Conservation (phyloP, 2,329 filamentous ascomycete species). For the Sclerotinia borealis region DNA sequence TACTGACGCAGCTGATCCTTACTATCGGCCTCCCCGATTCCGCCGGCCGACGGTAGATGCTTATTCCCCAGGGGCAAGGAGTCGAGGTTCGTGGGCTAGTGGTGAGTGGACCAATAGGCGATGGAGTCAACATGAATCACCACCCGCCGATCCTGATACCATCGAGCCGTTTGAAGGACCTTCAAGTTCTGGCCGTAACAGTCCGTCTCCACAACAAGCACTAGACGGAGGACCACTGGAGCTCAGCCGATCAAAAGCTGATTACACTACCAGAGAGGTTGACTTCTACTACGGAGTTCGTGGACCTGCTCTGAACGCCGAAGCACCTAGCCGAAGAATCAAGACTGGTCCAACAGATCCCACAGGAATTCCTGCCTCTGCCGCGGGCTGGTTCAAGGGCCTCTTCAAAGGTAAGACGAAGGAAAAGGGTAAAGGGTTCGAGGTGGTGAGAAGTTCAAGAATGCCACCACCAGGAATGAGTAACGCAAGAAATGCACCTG, state of each 20-base stretch:
- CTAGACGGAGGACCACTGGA: conserved; percentile 25
- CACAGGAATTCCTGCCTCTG: conserved; percentile 82
- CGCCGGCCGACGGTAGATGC: conserved; percentile 58
- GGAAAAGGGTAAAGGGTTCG: conserved; percentile 93
- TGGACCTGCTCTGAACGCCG: conserved; percentile 78
- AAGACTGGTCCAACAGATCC: conserved; percentile 94
- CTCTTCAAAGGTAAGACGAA: conserved; percentile 81
- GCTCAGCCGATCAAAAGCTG: conserved; percentile 45
- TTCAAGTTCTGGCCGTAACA: conserved; percentile 39
- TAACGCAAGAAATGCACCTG: conserved; percentile 46
- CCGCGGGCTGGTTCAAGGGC: conserved; percentile 80
- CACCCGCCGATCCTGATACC: conserved; percentile 36
- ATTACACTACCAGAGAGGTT: conserved; percentile 90
- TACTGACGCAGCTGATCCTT: conserved; percentile 62
- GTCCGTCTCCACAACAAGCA: conserved; percentile 40
- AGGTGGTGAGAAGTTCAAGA: conserved; percentile 85
- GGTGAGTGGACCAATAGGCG: conserved; percentile 40
- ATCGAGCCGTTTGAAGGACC: conserved; percentile 34
- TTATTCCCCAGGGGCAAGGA: conserved; percentile 35
- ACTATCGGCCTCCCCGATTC: conserved; percentile 78
- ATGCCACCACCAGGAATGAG: conserved; percentile 74
- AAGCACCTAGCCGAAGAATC: conserved; percentile 72
- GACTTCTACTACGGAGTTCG: conserved; percentile 96
- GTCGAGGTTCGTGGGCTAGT: conserved; percentile 40
- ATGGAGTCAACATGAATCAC: conserved; percentile 30